Evolutionary conservation across 2,329 filamentous ascomycete genomes (phyloP).

Genomic region (Colletotrichum shisoi): DNA sequence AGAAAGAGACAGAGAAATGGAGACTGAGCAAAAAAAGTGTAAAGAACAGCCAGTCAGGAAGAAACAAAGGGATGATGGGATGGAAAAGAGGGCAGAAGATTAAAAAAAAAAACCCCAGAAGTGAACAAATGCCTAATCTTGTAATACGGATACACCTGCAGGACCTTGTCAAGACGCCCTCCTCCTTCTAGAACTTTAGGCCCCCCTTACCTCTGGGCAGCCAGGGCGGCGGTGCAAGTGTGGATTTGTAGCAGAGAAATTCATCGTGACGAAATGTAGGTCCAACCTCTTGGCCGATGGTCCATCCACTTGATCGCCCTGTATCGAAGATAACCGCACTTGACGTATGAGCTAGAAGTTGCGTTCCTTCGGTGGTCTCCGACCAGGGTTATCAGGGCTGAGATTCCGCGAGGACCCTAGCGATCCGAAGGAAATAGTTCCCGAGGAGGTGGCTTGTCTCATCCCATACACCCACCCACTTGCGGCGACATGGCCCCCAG

Average conservation of each 20-base stretch:
- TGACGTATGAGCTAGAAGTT: slow-evolving; percentile 31
- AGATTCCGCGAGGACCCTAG: slow-evolving; percentile 38
- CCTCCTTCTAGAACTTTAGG: slow-evolving; percentile 28
- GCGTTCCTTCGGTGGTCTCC: slow-evolving; percentile 32
- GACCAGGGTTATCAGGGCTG: slow-evolving; percentile 34
- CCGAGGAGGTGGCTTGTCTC: slow-evolving; percentile 53
- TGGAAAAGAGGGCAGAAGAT: slow-evolving; percentile 26
- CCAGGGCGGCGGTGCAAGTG: slow-evolving; percentile 34
- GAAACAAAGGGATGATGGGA: slow-evolving; percentile 28
- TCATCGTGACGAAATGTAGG: slow-evolving; percentile 33
- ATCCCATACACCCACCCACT: slow-evolving; percentile 44
- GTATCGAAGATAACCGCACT: slow-evolving; percentile 34
- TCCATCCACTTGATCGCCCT: slow-evolving; percentile 26
- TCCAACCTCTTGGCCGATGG: slow-evolving; percentile 19
- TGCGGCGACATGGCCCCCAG: slow-evolving; percentile 41
- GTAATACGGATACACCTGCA: slow-evolving; percentile 32
- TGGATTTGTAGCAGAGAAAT: slow-evolving; percentile 38
- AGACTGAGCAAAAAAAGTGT: slow-evolving; percentile 13
- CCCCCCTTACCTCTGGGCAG: slow-evolving; percentile 16
- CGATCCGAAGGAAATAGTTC: slow-evolving; percentile 38
- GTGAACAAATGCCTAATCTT: slow-evolving; percentile 11
- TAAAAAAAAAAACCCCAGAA: background rate
- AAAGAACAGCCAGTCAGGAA: slow-evolving; percentile 23
- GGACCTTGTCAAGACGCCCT: slow-evolving; percentile 28
- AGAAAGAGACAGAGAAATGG: slow-evolving; percentile 1